These are phyloP conservation scores for Periconia digitata DNA, from an alignment of 2,329 filamentous ascomycete species.

Conservation along the genomic window DNA sequence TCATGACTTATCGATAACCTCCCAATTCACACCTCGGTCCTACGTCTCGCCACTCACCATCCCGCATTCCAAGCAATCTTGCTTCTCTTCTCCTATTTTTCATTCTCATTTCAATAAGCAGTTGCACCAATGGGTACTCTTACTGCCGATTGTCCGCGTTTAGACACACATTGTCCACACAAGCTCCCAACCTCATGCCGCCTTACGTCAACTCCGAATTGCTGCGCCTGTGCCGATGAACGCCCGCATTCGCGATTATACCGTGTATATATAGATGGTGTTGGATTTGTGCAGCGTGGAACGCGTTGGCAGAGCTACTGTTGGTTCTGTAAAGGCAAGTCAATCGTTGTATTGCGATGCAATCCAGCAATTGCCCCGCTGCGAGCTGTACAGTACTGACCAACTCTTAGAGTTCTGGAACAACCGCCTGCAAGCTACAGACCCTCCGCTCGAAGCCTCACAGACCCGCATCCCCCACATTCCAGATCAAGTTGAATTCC, in stretches of 20 bases:
- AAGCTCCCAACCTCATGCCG: slow-evolving; percentile 47
- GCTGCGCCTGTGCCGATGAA: slow-evolving; percentile 46
- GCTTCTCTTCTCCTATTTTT: background rate
- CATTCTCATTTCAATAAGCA: background rate
- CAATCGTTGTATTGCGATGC: background rate
- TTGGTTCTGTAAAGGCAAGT: slow-evolving; percentile 51
- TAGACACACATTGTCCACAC: slow-evolving; percentile 43
- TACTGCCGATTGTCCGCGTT: slow-evolving; percentile 39
- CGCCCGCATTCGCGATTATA: slow-evolving; percentile 48
- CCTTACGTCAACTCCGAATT: slow-evolving; percentile 43
- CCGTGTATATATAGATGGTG: slow-evolving; percentile 52
- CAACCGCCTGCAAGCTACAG: slow-evolving; percentile 47
- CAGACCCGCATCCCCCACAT: slow-evolving; percentile 51
- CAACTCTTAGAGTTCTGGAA: slow-evolving; percentile 49
- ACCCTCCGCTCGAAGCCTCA: slow-evolving; percentile 43
- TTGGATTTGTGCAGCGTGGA: slow-evolving; percentile 52
- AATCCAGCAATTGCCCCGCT: background rate
- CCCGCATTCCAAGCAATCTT: background rate
- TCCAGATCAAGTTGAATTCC: slow-evolving; percentile 51
- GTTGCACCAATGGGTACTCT: slow-evolving; percentile 39
- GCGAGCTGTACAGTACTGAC: background rate
- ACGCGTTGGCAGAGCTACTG: slow-evolving; percentile 55
- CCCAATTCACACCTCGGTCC: background rate
- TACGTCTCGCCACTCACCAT: background rate
- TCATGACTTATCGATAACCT: background rate